Conservation (phyloP, 2,329 filamentous ascomycete genomes). For the Aspergillus sp. region DNA sequence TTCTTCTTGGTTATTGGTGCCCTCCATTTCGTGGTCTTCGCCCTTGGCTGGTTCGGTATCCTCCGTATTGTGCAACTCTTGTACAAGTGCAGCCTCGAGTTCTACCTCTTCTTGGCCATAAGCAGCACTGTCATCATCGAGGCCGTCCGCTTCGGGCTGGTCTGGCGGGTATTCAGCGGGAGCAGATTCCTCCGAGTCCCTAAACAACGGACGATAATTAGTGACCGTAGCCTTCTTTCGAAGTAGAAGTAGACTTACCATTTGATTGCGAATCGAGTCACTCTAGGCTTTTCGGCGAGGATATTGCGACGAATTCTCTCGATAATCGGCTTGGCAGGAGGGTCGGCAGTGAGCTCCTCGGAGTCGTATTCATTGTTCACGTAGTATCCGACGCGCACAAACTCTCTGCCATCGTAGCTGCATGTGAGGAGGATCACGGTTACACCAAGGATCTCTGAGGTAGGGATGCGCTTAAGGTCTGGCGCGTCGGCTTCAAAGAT, state of each 20-base stretch:
- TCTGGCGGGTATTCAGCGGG: constrained; percentile 95
- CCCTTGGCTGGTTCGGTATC: constrained; percentile 35
- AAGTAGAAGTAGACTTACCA: constrained; percentile 60
- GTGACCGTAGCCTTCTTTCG: background rate
- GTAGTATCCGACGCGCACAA: constrained; percentile 97
- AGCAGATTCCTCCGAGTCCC: constrained; percentile 97
- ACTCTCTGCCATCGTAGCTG: constrained; percentile 93
- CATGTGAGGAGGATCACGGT: constrained; percentile 96
- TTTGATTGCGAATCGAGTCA: constrained; percentile 97
- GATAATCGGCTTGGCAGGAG: constrained; percentile 86
- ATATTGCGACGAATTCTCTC: constrained; percentile 92
- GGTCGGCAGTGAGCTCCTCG: constrained; percentile 83
- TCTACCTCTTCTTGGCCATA: constrained; percentile 91
- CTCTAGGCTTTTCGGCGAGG: constrained; percentile 92
- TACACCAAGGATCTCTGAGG: constrained; percentile 92
- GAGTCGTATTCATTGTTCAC: constrained; percentile 99
- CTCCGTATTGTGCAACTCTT: constrained; percentile 51
- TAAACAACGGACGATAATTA: constrained; percentile 37
- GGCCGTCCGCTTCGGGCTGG: constrained; percentile 89
- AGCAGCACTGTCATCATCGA: constrained; percentile 75
- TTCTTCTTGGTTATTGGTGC: constrained; percentile 64
- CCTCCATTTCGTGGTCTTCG: constrained; percentile 75
- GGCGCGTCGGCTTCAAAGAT: constrained; percentile 94
- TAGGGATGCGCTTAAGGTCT: constrained; percentile 84
- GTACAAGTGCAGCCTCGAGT: constrained; percentile 62